phyloP scores from a whole-genome alignment of 345 rosid species.

The Lenwebbia sp. region DNA sequence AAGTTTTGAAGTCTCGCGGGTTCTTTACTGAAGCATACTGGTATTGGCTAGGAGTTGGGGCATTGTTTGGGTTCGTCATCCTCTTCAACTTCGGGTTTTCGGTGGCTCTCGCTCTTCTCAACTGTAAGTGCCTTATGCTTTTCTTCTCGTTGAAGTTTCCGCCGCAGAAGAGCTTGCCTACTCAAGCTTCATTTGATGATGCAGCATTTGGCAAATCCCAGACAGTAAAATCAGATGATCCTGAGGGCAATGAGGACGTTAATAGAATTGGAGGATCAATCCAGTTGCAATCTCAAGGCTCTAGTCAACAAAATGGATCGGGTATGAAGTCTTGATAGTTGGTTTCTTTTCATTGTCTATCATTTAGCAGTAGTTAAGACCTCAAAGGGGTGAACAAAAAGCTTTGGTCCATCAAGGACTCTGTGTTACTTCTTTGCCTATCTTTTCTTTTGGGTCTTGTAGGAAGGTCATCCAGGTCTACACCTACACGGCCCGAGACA shows the following conservation, averaged over 20 bases:
- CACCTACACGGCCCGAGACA: background rate
- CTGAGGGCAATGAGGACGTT: slow-evolving; percentile 10
- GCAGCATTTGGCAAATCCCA: slow-evolving; percentile 54
- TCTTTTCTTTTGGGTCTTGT: background rate
- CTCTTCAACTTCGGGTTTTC: slow-evolving; percentile 24
- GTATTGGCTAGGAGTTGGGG: slow-evolving; percentile 50
- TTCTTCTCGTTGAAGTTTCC: background rate
- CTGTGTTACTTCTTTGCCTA: background rate
- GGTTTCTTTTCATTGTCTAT: background rate
- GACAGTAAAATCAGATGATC: slow-evolving; percentile 33
- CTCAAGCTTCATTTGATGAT: background rate
- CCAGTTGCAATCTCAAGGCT: slow-evolving; percentile 11
- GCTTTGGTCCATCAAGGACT: background rate
- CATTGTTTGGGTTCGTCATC: slow-evolving; percentile 18
- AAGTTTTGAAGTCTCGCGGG: slow-evolving; percentile 25
- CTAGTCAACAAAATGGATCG: slow-evolving; percentile 1
- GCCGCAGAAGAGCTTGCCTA: background rate
- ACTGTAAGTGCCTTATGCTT: slow-evolving; percentile 12
- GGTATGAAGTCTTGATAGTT: background rate
- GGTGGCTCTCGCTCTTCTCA: slow-evolving; percentile 27
- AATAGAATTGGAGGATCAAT: slow-evolving; percentile 13
- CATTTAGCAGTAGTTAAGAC: background rate
- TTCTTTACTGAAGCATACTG: slow-evolving; percentile 24
- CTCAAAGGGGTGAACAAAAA: background rate
- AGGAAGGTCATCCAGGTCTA: background rate